Evolutionary conservation across 805 yeast genomes (phyloP), one percentile per base, ranked within the genome.

Genomic region (Candida glaebosa): DNA sequence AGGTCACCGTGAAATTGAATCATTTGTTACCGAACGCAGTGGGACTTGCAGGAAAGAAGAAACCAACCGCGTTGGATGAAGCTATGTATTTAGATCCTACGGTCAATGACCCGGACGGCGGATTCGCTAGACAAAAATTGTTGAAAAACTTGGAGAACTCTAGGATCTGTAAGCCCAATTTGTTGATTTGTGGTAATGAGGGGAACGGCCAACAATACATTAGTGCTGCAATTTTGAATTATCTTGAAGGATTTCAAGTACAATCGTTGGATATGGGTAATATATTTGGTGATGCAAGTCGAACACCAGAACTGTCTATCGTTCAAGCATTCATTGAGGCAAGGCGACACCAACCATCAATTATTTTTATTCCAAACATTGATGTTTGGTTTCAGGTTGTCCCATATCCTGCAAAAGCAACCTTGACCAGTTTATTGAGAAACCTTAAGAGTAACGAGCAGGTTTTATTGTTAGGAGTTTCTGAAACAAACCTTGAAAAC

Each of bases 181-280:
- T 93, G 24, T 64, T 89, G 19, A 69, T 93, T 2, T 64, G 79
- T 34, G 97, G 98, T 4, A 66, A 69, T 1, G 65, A 71, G 10
- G 97, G 98, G 0, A 78, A 78, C 60, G 99, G 98, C 1, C 96
- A 90, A 54, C 84, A 80, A 48, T 89, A 91, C 57, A 58, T 93
- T 6, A 84, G 89, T 3, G 73, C 89, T 2, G 96, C 98, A 0
- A 69, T 90, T 7, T 67, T 91, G 39, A 84, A 88, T 53, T 74
- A 80, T 49, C 66, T 93, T 39, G 99, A 93, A 63, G 96, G 96
- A 0, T 87, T 83, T 53, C 91, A 88, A 54, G 82, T 88, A 10
- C 97, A 93, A 58, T 78, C 85, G 1, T 69, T 93, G 32, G 99
- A 93, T 57, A 66, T 93, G 43, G 85, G 89, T 1, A 73, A 82